Percentiles rank a stretch among this genome's conserved stretches.
phyloP scores from a whole-genome alignment of 192 early-diverging fungal species.

The Backusella psychrophila region DNA sequence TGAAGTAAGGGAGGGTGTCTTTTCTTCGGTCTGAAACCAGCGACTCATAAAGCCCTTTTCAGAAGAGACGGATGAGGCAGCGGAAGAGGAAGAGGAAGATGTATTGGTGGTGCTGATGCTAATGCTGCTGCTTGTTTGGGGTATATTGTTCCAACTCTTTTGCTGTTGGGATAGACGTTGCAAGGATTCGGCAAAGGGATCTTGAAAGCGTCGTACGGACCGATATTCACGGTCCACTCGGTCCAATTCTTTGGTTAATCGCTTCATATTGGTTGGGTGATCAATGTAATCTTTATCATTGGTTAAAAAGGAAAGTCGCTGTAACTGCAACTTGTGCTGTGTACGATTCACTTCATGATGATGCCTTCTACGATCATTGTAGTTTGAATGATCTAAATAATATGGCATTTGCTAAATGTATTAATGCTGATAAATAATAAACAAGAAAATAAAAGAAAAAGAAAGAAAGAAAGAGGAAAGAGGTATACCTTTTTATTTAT shows the following conservation, averaged over 20 bases:
- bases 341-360: slow-evolving; percentile 27
- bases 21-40: background rate
- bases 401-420: background rate
- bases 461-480: background rate
- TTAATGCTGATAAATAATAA: background rate
- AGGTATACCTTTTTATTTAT: background rate
- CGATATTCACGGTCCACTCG: slow-evolving; percentile 44
- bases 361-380: background rate
- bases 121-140: background rate
- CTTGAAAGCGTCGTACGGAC: slow-evolving; percentile 29
- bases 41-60: background rate
- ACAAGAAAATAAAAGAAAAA: background rate
- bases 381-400: background rate
- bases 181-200: slow-evolving; percentile 40
- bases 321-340: slow-evolving; percentile 43
- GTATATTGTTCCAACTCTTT: background rate
- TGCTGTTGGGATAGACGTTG: slow-evolving; percentile 19
- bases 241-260: slow-evolving; percentile 42
- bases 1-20: background rate
- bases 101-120: background rate
- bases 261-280: slow-evolving; percentile 40
- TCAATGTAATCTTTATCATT: slow-evolving; percentile 40
- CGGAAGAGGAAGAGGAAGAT: no score
- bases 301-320: slow-evolving; percentile 39
- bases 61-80: background rate